Evolutionary conservation across 2,329 filamentous ascomycete genomes (phyloP), one percentile per base, ranked within the genome.

Genomic region (Akanthomyces uredinophilus): DNA sequence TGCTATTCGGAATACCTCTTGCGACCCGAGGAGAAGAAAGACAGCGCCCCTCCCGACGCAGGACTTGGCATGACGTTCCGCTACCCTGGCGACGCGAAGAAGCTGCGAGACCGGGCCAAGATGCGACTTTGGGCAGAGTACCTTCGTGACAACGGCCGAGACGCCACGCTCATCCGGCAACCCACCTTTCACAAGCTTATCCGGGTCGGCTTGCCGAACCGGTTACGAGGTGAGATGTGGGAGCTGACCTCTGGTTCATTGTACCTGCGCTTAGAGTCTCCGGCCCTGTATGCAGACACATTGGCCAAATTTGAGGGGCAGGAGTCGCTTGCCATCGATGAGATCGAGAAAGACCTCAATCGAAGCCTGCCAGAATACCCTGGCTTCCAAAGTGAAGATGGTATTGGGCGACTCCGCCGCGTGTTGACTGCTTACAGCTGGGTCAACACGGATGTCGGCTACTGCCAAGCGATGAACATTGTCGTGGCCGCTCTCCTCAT

Each of bases 381-480:
- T 20, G 95, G 95, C 0, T 99, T 97, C 71, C 95, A 99, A 76
- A 96, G 89, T 70, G 90, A 96, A 73, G 93, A 97, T 70, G 95
- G 95, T 18, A 99, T 99, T 66, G 91, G 88, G 50, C 85, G 95
- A 22, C 80, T 99, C 65, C 87, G 95, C 64, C 85, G 94, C 63
- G 95, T 99, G 43, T 81, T 99, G 61, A 98, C 94, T 1, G 95
- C 95, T 5, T 99, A 99, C 78, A 97, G 93, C 77, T 99, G 95
- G 95, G 91, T 89, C 54, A 95, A 99, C 70, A 85, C 91, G 59
- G 92, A 97, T 67, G 93, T 99, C 61, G 95, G 95, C 67, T 99
- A 99, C 76, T 99, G 95, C 74, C 95, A 99, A 77, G 95, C 95
- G 65, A 99, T 99, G 95, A 99, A 99, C 75, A 99, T 99, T 68